A percentile compares a stretch with the other conserved stretches of the same genome.
These are phyloP conservation scores for Suhomyces prunicola DNA, from an alignment of 805 yeast species.

Conservation along the genomic window DNA sequence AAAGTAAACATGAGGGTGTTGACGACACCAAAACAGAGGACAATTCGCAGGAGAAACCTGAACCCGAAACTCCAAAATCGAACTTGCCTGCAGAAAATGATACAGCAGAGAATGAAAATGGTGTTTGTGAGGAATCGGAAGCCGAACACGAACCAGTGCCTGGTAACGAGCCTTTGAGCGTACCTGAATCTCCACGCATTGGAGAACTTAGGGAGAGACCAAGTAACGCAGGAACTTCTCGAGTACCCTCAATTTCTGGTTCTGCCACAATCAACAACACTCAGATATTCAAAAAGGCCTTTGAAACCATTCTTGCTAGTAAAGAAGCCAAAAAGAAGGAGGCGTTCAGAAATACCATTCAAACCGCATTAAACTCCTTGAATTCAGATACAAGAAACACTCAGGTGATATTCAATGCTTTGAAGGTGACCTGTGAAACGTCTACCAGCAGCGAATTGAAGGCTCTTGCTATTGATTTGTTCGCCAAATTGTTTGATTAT, in stretches of 20 bases:
- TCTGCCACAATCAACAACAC: slow-evolving; percentile 20
- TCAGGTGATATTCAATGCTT: slow-evolving; percentile 68
- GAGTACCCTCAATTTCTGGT: slow-evolving; percentile 4
- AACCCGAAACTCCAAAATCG: neutral
- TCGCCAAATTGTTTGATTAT: slow-evolving; percentile 86
- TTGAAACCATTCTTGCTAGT: slow-evolving; percentile 52
- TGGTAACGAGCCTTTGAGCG: neutral
- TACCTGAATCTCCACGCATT: neutral
- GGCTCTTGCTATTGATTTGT: slow-evolving; percentile 73
- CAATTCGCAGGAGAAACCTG: neutral
- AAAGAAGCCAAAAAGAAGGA: slow-evolving; percentile 61
- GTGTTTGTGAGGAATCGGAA: neutral
- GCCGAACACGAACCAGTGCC: neutral
- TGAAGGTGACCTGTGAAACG: slow-evolving; percentile 71
- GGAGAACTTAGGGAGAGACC: neutral
- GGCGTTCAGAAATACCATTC: slow-evolving; percentile 32
- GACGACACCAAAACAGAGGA: neutral
- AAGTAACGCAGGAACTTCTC: neutral
- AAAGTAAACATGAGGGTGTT: neutral
- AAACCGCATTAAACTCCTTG: slow-evolving; percentile 43
- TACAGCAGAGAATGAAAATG: neutral
- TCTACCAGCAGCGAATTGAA: slow-evolving; percentile 57
- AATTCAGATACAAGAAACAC: slow-evolving; percentile 42
- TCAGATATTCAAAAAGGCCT: slow-evolving; percentile 47
- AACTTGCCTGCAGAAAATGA: neutral